These are phyloP conservation scores for Gamsiella multidivaricata DNA, from an alignment of 192 early-diverging fungal species.

Conservation along the genomic window DNA sequence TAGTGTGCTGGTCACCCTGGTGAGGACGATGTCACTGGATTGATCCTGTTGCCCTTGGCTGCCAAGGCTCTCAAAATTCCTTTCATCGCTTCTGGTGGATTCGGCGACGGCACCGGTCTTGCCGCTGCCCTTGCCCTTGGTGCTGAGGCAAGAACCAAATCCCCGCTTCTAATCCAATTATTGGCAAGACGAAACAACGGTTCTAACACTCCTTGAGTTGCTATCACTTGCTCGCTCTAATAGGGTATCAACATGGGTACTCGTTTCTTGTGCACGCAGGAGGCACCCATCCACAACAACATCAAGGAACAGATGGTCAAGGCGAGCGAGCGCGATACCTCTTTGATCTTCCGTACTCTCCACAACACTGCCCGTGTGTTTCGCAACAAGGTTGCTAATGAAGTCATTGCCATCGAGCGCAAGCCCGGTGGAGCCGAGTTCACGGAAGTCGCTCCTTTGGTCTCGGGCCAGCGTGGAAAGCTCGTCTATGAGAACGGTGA, in stretches of 20 bases:
- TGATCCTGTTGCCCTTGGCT: conserved; percentile 80
- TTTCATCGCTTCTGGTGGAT: conserved; percentile 81
- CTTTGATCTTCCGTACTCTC: conserved; percentile 78
- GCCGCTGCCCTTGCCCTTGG: conserved; percentile 69
- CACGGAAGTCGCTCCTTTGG: conserved; percentile 74
- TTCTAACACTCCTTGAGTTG: neutral
- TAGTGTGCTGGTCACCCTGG: conserved; percentile 86
- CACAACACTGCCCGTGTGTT: conserved; percentile 85
- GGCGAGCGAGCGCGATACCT: conserved; percentile 71
- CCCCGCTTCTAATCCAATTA: neutral
- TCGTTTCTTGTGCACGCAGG: conserved; percentile 86
- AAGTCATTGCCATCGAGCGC: conserved; percentile 77
- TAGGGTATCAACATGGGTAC: conserved; percentile 86
- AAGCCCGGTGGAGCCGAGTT: conserved; percentile 72
- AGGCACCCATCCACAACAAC: conserved; percentile 77
- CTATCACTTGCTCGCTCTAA: too few relatives aligned
- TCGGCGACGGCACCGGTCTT: conserved; percentile 82
- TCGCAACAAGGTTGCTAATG: conserved; percentile 73
- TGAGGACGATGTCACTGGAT: conserved; percentile 80
- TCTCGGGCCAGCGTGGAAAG: conserved; percentile 70
- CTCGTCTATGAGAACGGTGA: conserved; percentile 68
- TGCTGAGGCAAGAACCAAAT: conserved; percentile 39
- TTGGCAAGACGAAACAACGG: neutral
- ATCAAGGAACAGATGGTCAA: conserved; percentile 81
- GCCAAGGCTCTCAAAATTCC: conserved; percentile 74